Evolutionary conservation across 306 rosid genomes (phyloP), one percentile per base, ranked within the genome.

Genomic region (Trifolium repens): DNA sequence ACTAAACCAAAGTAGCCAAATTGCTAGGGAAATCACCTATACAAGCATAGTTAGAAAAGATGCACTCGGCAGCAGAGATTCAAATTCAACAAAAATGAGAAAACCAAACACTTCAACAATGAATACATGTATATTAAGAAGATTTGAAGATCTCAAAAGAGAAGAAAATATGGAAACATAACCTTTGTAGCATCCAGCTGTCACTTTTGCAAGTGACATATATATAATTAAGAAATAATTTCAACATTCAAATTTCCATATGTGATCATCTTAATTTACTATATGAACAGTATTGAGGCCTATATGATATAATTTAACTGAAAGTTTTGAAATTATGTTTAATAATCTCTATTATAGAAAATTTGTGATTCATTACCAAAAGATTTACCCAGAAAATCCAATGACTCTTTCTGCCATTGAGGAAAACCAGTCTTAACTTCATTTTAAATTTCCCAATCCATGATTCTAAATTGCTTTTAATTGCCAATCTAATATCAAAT

Each of bases 41-140:
- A 3, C 27, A 27, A 50, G 40, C 35, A 59, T 14, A 50, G 59
- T 40, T 49, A 70, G 8, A 50, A 32, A 50, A 50, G 49, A 62
- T 62, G 43, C 69, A 11, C 69, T 19, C 52, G 13, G 11, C 13
- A 24, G 8, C 5, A 24, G 9, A 54, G 54, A 75, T 39, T 78
- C 62, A 22, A 68, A 67, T 40, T 40, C 53, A 73, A 59, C 55
- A 68, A 67, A 73, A 78, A 46, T 32, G 32, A 52, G n/a, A 42
- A 40, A 27, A 58, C 30, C 53, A 73, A 67, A 73, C 57, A 59
- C 40, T 73, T n/a, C 19, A 17, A 54, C 64, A 50, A 72, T 52
- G 8, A 34, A 8, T n/a, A 17, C 40, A 26, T 11, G 39, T 10
- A 1, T 8, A 69, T 17, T 39, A 40, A 40, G 30, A 50, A 67